Percentiles rank a stretch among this genome's conserved stretches.
Conservation (phyloP, 2,329 filamentous ascomycete species). For the Colletotrichum sp. region DNA sequence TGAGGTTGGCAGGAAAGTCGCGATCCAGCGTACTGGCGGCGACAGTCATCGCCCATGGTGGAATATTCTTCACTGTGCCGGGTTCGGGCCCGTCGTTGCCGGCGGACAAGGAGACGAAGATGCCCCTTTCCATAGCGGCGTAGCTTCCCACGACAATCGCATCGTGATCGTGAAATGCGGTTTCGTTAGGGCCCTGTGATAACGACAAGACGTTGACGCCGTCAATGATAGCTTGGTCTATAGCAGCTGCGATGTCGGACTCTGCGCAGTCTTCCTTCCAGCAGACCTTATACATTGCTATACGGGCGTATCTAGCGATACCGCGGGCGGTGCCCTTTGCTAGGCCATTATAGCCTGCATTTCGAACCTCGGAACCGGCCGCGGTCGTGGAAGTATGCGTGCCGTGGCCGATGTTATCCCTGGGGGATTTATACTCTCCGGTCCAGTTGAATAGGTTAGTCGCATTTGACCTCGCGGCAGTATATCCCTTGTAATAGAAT, state of each 20-base stretch:
- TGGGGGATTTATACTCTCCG: background rate
- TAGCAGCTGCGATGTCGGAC: background rate
- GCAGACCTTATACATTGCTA: constrained; percentile 3
- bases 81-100: no score
- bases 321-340: constrained; percentile 3
- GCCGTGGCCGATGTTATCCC: background rate
- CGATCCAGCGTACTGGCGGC: no score
- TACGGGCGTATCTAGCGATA: background rate
- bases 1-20: no score
- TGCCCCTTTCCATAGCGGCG: background rate
- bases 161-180: background rate
- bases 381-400: background rate
- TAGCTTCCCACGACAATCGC: background rate
- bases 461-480: background rate
- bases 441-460: background rate
- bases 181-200: background rate
- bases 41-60: no score
- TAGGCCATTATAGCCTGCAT: background rate
- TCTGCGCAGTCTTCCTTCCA: background rate
- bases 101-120: no score
- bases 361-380: background rate
- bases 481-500: constrained; percentile 2
- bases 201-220: constrained; percentile 4
- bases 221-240: constrained; percentile 7
- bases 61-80: no score